A percentile compares a stretch with the other conserved stretches of the same genome.
Conservation (phyloP, 2,329 filamentous ascomycete genomes). For the Fusarium sp. region DNA sequence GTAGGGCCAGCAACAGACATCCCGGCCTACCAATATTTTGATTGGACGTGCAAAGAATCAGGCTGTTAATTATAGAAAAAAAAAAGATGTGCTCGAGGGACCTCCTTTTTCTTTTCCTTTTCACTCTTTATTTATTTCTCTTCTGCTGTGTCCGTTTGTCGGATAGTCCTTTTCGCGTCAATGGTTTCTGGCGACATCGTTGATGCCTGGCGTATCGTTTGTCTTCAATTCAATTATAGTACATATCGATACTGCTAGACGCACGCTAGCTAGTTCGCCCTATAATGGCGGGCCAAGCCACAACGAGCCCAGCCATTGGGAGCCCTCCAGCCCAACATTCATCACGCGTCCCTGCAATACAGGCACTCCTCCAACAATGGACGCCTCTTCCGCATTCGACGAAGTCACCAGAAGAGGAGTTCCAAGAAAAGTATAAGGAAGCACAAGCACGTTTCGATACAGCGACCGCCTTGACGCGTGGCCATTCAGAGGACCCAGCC, state of each 20-base stretch:
- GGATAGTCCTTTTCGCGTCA: fast-evolving
- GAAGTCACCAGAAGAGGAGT: background rate
- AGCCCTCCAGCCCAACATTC: background rate
- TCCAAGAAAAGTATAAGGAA: fast-evolving
- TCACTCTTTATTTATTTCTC: fast-evolving
- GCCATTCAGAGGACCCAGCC: background rate
- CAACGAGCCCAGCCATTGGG: too few species aligned
- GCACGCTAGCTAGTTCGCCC: background rate
- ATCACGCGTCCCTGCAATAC: background rate
- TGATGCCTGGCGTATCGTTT: too few species aligned
- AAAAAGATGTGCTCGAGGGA: background rate
- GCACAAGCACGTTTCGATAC: background rate
- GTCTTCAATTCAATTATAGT: too few species aligned
- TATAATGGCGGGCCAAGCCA: background rate
- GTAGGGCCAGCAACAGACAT: background rate
- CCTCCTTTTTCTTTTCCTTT: background rate
- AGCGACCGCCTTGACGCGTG: background rate
- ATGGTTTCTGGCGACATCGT: too few species aligned
- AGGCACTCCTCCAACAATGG: background rate
- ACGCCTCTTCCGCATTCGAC: background rate
- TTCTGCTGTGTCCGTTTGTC: fast-evolving
- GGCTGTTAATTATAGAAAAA: background rate
- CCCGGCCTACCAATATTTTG: background rate
- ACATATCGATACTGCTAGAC: background rate
- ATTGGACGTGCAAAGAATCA: background rate